Conservation (phyloP, 163 green algal species). For the Volvox carteri region DNA sequence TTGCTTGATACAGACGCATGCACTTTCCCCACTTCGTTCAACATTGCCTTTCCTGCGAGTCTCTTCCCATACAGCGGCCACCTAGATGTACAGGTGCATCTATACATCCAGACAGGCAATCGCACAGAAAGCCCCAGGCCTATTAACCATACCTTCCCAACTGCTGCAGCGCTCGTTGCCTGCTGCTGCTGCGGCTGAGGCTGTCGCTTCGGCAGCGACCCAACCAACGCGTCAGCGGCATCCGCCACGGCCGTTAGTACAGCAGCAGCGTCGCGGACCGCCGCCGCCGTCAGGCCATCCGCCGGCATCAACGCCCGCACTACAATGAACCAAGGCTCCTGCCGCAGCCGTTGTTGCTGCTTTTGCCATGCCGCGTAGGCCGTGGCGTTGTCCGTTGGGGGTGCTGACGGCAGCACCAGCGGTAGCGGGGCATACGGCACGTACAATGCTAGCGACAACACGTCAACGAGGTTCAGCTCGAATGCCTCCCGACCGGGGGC, state of each 20-base stretch:
- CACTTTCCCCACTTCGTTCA: too few species aligned
- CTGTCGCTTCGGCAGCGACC: background rate
- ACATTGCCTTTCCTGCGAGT: too few species aligned
- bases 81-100: too few species aligned
- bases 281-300: slow-evolving; percentile 24
- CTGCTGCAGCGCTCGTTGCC: background rate
- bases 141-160: background rate
- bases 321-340: background rate
- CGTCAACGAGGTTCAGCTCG: slow-evolving; percentile 59
- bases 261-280: slow-evolving; percentile 51
- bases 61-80: too few species aligned
- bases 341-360: background rate
- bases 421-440: slow-evolving; percentile 31
- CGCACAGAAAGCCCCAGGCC: too few species aligned
- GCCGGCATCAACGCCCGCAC: slow-evolving; percentile 14
- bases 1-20: too few species aligned
- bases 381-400: background rate
- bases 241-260: slow-evolving; percentile 57
- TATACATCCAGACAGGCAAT: too few species aligned
- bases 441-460: slow-evolving; percentile 58
- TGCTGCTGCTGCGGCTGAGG: slow-evolving; percentile 28
- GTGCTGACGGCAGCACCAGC: background rate
- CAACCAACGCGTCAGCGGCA: slow-evolving; percentile 36
- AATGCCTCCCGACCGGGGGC: slow-evolving; percentile 56
- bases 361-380: background rate